A percentile compares a stretch with the other conserved stretches of the same genome.
Conservation (phyloP, 2,329 filamentous ascomycete species). For the Aspergillus alliaceus region DNA sequence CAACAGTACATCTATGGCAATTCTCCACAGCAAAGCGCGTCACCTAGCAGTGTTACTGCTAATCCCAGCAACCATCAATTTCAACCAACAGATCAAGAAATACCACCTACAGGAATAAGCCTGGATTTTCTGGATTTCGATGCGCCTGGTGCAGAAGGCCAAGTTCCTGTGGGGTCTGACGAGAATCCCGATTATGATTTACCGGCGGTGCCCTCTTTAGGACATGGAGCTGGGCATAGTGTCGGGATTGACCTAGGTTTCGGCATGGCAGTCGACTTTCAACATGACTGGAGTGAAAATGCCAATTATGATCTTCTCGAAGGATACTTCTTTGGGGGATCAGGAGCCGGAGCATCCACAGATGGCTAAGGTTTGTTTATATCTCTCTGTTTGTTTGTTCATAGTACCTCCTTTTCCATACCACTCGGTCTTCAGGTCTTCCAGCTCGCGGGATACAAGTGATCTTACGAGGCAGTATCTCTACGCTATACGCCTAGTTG, state of each 20-base stretch:
- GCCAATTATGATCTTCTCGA: conserved; percentile 53
- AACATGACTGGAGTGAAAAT: conserved; percentile 52
- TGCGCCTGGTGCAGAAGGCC: conserved; percentile 33
- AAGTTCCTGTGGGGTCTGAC: conserved; percentile 26
- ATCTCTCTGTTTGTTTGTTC: conserved; percentile 2
- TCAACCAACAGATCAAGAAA: conserved; percentile 23
- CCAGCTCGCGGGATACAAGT: conserved; percentile 1
- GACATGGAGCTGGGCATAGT: conserved; percentile 34
- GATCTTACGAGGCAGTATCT: conserved; percentile 6
- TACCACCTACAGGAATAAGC: conserved; percentile 38
- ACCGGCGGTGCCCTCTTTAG: conserved; percentile 30
- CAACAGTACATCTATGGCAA: conserved; percentile 35
- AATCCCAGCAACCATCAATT: conserved; percentile 25
- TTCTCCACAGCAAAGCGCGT: conserved; percentile 36
- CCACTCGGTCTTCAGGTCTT: neutral
- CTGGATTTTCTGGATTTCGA: conserved; percentile 58
- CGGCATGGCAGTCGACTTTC: conserved; percentile 46
- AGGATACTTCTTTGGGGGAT: conserved; percentile 56
- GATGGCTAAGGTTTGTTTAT: conserved; percentile 11
- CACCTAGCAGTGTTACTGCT: conserved; percentile 28
- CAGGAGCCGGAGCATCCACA: conserved; percentile 28
- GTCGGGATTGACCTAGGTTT: conserved; percentile 47
- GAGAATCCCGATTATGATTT: conserved; percentile 30
- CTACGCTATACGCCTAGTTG: neutral
- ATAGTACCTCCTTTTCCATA: conserved; percentile 3